These are phyloP conservation scores for Wickerhamomyces canadensis DNA, from an alignment of 805 yeast species.

Conservation along the genomic window DNA sequence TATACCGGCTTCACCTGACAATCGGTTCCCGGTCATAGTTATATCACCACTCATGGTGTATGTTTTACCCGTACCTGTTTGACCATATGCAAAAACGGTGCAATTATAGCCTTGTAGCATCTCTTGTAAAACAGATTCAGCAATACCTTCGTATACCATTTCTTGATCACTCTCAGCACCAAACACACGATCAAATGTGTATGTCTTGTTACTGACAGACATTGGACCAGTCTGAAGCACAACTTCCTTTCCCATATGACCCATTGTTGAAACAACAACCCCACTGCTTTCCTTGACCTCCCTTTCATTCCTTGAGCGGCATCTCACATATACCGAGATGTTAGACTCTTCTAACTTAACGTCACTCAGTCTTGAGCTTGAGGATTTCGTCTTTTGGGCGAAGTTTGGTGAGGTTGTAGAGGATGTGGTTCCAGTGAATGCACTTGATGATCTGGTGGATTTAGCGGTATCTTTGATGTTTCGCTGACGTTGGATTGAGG, in stretches of 20 bases:
- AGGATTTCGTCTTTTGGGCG: constrained; percentile 19
- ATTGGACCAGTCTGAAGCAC: constrained; percentile 37
- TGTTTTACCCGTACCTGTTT: constrained; percentile 85
- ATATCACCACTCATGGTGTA: constrained; percentile 70
- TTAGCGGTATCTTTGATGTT: constrained; percentile 1
- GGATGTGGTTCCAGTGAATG: constrained; percentile 15
- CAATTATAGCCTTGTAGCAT: constrained; percentile 69
- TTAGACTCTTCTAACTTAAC: constrained; percentile 26
- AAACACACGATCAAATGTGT: constrained; percentile 70
- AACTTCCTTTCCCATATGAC: constrained; percentile 41
- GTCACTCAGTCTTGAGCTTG: constrained; percentile 14
- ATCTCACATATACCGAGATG: constrained; percentile 51
- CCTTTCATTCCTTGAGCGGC: constrained; percentile 49
- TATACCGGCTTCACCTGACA: constrained; percentile 50
- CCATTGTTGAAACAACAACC: constrained; percentile 47
- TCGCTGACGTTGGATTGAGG: not conserved
- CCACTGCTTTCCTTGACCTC: constrained; percentile 51
- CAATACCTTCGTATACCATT: constrained; percentile 58
- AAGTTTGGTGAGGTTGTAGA: constrained; percentile 4
- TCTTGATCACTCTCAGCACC: constrained; percentile 78
- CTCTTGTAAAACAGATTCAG: constrained; percentile 52
- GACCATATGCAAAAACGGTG: constrained; percentile 82
- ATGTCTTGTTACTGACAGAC: constrained; percentile 40
- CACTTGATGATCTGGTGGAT: not conserved
- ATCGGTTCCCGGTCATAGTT: constrained; percentile 30